These are phyloP conservation scores for Elongisporangium anandrum DNA, from an alignment of 352 stramenopile species.

Conservation along the genomic window DNA sequence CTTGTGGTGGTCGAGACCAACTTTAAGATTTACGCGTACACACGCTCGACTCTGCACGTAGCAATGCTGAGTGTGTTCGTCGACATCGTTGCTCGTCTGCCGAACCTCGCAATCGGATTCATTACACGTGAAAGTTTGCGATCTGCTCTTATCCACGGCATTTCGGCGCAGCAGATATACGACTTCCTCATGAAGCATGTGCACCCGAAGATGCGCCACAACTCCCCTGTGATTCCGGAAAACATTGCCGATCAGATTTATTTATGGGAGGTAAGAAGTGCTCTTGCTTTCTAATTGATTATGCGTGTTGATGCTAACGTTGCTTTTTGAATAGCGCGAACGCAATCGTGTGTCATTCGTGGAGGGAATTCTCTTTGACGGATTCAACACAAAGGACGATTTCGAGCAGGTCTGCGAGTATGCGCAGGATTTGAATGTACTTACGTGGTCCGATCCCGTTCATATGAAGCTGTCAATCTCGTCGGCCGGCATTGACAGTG, in stretches of 20 bases:
- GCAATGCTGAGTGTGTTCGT: constrained; percentile 92
- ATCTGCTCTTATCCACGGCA: constrained; percentile 85
- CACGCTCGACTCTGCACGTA: constrained; percentile 84
- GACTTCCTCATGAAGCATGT: constrained; percentile 89
- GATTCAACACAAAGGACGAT: constrained; percentile 80
- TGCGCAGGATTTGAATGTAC: constrained; percentile 59
- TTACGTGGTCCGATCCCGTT: constrained; percentile 79
- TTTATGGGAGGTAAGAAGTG: constrained; percentile 69
- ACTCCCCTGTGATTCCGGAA: constrained; percentile 76
- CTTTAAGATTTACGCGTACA: constrained; percentile 92
- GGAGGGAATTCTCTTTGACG: constrained; percentile 81
- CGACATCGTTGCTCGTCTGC: constrained; percentile 85
- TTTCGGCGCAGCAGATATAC: constrained; percentile 90
- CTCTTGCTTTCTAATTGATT: not conserved
- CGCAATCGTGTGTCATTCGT: constrained; percentile 85
- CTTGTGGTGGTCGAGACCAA: constrained; percentile 90
- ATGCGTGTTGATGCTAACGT: not conserved
- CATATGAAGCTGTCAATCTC: constrained; percentile 78
- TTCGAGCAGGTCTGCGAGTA: constrained; percentile 78
- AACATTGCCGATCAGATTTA: constrained; percentile 91
- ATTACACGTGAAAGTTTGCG: constrained; percentile 90
- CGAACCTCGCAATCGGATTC: constrained; percentile 89
- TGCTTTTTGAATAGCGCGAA: constrained; percentile 37
- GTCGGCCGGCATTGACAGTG: constrained; percentile 50
- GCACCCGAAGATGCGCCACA: constrained; percentile 76